Evolutionary conservation across 768 basidiomycete genomes (phyloP).

Genomic region (Suillus subluteus): DNA sequence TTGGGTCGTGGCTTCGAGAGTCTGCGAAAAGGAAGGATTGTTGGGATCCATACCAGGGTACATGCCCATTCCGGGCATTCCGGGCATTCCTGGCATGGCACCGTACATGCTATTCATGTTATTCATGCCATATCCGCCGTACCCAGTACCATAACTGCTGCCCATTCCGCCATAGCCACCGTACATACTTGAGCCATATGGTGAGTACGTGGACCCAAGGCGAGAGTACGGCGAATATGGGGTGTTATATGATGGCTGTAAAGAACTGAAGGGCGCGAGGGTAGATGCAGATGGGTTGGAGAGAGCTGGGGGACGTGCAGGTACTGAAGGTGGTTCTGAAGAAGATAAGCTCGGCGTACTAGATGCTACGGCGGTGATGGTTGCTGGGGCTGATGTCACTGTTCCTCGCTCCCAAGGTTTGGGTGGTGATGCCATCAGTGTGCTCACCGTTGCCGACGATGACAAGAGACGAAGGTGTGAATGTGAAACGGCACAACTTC

Average conservation of each 20-base stretch:
- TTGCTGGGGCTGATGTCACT: conserved; percentile 35
- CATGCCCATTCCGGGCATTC: conserved; percentile 41
- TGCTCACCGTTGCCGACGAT: not conserved
- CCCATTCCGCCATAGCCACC: conserved; percentile 51
- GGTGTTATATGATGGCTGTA: conserved; percentile 48
- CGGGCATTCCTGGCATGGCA: conserved; percentile 36
- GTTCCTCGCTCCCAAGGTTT: conserved; percentile 86
- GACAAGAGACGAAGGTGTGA: not conserved
- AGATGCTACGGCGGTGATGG: conserved; percentile 26
- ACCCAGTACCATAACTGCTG: conserved; percentile 36
- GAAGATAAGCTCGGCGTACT: conserved; percentile 25
- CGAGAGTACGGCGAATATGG: conserved; percentile 50
- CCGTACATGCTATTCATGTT: conserved; percentile 54
- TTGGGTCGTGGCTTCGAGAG: conserved; percentile 87
- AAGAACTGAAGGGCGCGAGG: conserved; percentile 36
- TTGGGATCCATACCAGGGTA: conserved; percentile 49
- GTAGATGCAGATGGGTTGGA: conserved; percentile 39
- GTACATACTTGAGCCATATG: conserved; percentile 34
- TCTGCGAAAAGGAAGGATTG: conserved; percentile 76
- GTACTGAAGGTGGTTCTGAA: conserved; percentile 50
- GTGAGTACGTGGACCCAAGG: conserved; percentile 38
- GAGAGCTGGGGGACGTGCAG: conserved; percentile 65
- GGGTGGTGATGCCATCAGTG: conserved; percentile 72
- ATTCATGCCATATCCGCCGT: conserved; percentile 54
- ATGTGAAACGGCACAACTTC: not conserved